Evolutionary conservation across 2,329 filamentous ascomycete genomes (phyloP).

Genomic region (Paracoccidioides brasiliensis): DNA sequence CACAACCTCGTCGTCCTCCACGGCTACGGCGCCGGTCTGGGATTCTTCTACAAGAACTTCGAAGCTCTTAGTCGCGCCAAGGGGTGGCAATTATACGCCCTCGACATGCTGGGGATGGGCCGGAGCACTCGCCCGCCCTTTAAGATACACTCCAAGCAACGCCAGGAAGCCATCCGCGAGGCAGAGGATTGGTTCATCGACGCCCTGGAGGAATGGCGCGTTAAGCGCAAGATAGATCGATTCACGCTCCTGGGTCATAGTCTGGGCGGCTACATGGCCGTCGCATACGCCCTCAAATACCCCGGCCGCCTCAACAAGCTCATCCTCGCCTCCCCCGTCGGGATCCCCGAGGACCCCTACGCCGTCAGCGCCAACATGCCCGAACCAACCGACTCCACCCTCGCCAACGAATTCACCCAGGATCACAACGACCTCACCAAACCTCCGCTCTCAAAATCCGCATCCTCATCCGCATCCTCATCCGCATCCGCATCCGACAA

Average conservation of each 20-base stretch:
- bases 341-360: slow-evolving; percentile 87
- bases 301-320: slow-evolving; percentile 90
- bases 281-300: slow-evolving; percentile 93
- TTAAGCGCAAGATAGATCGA: slow-evolving; percentile 74
- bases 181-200: slow-evolving; percentile 95
- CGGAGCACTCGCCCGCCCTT: slow-evolving; percentile 75
- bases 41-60: slow-evolving; percentile 98
- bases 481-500: slow-evolving; percentile 17
- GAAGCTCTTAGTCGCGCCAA: slow-evolving; percentile 65
- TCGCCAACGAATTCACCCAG: slow-evolving; percentile 67
- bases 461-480: no score
- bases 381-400: slow-evolving; percentile 57
- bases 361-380: slow-evolving; percentile 71
- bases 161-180: slow-evolving; percentile 67
- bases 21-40: slow-evolving; percentile 88
- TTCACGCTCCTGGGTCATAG: slow-evolving; percentile 92
- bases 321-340: slow-evolving; percentile 86
- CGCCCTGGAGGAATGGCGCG: slow-evolving; percentile 88
- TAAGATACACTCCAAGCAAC: slow-evolving; percentile 69
- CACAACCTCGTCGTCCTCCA: slow-evolving; percentile 92
- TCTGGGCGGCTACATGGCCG: slow-evolving; percentile 85
- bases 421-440: slow-evolving; percentile 43
- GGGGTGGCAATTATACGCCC: slow-evolving; percentile 80
- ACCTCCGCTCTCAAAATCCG: neutral
- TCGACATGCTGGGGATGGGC: slow-evolving; percentile 95